Evolutionary conservation across 257 asterid species (phyloP).

Genomic region (Solanum megistacrolobum): DNA sequence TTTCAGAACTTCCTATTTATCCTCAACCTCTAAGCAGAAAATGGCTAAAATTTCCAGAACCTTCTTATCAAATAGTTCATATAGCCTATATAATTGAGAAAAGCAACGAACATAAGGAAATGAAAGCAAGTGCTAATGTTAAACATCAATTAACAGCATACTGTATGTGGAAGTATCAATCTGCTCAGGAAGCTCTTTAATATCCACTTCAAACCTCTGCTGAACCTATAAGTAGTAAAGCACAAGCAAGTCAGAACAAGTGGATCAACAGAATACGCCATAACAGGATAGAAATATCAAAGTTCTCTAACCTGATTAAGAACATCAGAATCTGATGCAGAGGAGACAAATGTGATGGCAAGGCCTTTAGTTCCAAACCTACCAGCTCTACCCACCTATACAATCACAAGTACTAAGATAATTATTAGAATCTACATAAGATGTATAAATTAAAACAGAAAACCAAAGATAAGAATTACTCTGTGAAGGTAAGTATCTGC

Average conservation of each 20-base stretch:
- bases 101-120: not conserved
- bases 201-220: slow-evolving; percentile 74
- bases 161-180: slow-evolving; percentile 81
- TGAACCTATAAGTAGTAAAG: slow-evolving; percentile 48
- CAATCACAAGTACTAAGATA: not conserved
- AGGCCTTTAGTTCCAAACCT: slow-evolving; percentile 92
- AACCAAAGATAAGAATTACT: slow-evolving; percentile 23
- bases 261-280: not conserved
- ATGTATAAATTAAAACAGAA: not conserved
- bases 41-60: not conserved
- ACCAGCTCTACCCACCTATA: slow-evolving; percentile 89
- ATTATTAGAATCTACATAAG: not conserved
- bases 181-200: slow-evolving; percentile 77
- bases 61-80: not conserved
- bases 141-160: slow-evolving; percentile 15
- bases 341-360: slow-evolving; percentile 82
- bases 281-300: not conserved
- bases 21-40: not conserved
- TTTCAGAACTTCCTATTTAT: too few species aligned
- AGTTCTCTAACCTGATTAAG: slow-evolving; percentile 51
- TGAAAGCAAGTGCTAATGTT: not conserved
- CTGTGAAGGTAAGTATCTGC: slow-evolving; percentile 87
- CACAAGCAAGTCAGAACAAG: not conserved
- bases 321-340: slow-evolving; percentile 86
- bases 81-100: not conserved